Evolutionary conservation across 1,284 basidiomycete genomes (phyloP).

Genomic region (Pisolithus thermaeus): DNA sequence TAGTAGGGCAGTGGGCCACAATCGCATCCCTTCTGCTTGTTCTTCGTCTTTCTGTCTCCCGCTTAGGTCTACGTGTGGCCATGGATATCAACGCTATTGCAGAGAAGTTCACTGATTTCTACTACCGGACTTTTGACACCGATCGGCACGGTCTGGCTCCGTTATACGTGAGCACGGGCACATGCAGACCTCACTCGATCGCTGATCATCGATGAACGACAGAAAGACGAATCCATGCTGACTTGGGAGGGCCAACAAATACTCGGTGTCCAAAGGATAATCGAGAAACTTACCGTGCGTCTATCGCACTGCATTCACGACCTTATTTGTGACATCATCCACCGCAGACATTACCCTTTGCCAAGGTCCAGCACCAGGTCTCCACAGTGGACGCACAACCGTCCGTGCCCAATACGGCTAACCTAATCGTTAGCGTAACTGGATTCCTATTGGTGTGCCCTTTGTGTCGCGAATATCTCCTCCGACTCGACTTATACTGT

Average conservation of each 20-base stretch:
- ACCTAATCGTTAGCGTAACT: conserved; percentile 85
- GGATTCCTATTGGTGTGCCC: conserved; percentile 69
- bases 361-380: conserved; percentile 78
- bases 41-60: conserved; percentile 9
- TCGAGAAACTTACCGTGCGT: conserved; percentile 77
- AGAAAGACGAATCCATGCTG: conserved; percentile 87
- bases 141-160: conserved; percentile 47
- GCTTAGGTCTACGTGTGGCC: conserved; percentile 44
- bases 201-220: conserved; percentile 14
- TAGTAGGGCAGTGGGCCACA: neutral
- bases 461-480: conserved; percentile 6
- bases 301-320: neutral
- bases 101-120: conserved; percentile 68
- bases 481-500: conserved; percentile 1
- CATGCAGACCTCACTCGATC: conserved; percentile 24
- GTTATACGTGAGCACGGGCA: conserved; percentile 62
- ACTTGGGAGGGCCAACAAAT: conserved; percentile 75
- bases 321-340: conserved; percentile 8
- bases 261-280: conserved; percentile 57
- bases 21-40: neutral
- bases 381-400: conserved; percentile 89
- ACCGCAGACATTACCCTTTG: conserved; percentile 73
- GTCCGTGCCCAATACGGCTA: conserved; percentile 55
- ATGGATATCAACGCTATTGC: conserved; percentile 59
- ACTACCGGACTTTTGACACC: conserved; percentile 68